A percentile compares a stretch with the other conserved stretches of the same genome.
Conservation (phyloP, 331 rosid genomes). For the Prunus yedoensis region DNA sequence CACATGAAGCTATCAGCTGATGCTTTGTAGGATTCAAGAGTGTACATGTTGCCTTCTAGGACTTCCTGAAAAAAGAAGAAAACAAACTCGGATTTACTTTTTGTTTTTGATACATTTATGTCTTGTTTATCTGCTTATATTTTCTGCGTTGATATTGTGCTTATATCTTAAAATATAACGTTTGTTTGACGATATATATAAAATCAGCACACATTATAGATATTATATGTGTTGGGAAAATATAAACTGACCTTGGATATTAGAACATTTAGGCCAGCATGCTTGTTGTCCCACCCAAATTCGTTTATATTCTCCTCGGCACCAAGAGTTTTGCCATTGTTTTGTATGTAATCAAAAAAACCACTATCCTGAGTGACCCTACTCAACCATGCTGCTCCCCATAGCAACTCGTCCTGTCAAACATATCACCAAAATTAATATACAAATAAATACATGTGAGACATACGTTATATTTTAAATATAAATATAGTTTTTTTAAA, state of each 20-base stretch:
- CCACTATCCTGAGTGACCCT: constrained; percentile 64
- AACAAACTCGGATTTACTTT: too few species aligned
- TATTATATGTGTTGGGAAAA: neutral
- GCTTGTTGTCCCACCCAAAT: constrained; percentile 98
- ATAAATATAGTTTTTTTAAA: too few species aligned
- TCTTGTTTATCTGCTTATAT: neutral
- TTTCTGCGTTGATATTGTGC: neutral
- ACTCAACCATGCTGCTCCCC: constrained; percentile 97
- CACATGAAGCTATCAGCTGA: constrained; percentile 90
- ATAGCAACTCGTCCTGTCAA: constrained; percentile 76
- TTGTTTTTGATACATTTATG: neutral
- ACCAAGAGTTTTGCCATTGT: constrained; percentile 80
- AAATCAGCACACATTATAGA: too few species aligned
- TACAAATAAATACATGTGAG: neutral
- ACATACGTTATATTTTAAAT: too few species aligned
- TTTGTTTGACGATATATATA: too few species aligned
- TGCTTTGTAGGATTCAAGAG: constrained; percentile 66
- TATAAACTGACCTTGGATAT: constrained; percentile 69
- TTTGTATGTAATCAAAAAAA: constrained; percentile 63
- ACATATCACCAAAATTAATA: neutral
- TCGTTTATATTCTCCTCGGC: constrained; percentile 86
- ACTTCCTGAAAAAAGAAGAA: constrained; percentile 55
- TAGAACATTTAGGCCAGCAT: constrained; percentile 91
- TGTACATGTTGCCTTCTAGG: constrained; percentile 54
- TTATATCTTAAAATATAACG: neutral